A percentile compares a stretch with the other conserved stretches of the same genome.
These are phyloP conservation scores for Arthrobotrys sinensis DNA, from an alignment of 2,329 filamentous ascomycete species.

Conservation along the genomic window DNA sequence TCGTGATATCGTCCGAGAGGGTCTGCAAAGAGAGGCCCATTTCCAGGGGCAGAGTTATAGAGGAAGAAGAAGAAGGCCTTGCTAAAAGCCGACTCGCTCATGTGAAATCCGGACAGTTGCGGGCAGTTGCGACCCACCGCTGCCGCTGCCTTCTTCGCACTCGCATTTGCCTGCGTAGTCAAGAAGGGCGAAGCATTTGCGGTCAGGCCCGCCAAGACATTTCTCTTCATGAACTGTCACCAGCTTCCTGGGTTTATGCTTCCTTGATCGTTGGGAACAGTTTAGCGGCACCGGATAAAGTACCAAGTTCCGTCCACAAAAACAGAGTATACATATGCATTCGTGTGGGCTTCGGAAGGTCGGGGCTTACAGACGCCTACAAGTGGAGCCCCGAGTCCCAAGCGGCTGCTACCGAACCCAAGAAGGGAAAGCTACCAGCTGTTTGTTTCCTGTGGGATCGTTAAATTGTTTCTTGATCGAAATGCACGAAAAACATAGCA, in stretches of 20 bases:
- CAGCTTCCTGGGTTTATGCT: slow-evolving; percentile 7
- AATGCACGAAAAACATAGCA: slow-evolving; percentile 11
- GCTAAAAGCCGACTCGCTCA: slow-evolving; percentile 5
- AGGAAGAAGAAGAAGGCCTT: slow-evolving; percentile 7
- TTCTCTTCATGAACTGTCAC: neutral
- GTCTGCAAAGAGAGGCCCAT: slow-evolving; percentile 1
- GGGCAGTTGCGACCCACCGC: slow-evolving; percentile 2
- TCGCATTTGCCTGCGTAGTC: slow-evolving; percentile 40
- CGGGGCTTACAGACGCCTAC: slow-evolving; percentile 17
- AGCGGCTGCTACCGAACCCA: slow-evolving; percentile 17
- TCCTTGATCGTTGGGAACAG: neutral
- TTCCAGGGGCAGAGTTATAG: slow-evolving; percentile 5
- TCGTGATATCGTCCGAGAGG: slow-evolving; percentile 23
- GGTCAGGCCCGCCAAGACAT: slow-evolving; percentile 27
- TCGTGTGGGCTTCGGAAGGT: slow-evolving; percentile 25
- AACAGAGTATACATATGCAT: neutral
- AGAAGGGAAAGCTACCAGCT: slow-evolving; percentile 8
- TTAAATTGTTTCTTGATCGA: slow-evolving; percentile 31
- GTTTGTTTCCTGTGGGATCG: slow-evolving; percentile 15
- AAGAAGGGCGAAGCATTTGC: slow-evolving; percentile 40
- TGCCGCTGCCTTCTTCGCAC: slow-evolving; percentile 5
- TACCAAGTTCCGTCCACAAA: neutral
- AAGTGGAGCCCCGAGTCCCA: slow-evolving; percentile 19
- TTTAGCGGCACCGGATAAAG: slow-evolving; percentile 8
- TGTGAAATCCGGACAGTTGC: slow-evolving; percentile 2